Evolutionary conservation across 306 rosid species (phyloP), one percentile per base, ranked within the genome.

Genomic region (Pyrus communis): DNA sequence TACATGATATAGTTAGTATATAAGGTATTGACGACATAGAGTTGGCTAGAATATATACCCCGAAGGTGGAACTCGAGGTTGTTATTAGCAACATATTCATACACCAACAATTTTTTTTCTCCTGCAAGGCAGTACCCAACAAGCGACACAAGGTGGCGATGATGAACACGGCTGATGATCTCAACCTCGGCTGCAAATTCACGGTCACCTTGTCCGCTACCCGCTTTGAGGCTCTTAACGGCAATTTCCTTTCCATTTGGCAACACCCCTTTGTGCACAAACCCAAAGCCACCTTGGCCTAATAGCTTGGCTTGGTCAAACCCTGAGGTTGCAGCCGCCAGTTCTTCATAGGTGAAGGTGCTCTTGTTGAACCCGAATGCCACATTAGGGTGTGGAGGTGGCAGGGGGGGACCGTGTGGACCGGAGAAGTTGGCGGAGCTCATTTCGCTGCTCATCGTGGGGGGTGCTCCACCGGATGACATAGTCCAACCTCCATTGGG

Each of bases 231-330:
- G 78, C 96, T 86, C 75, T 92, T 94, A 43, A 94, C 98, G 0
- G 96, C 96, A 9, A 94, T 85, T 76, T 92, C 98, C 80, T 92
- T 94, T 4, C 98, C 98, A 54, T 94, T 92, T 5, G 98, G 93
- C 21, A 94, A 77, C 63, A 90, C 82, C 54, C 96, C 97, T 79
- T 90, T 94, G 75, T 94, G 93, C 4, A 94, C 98, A 35, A 71
- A 87, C 33, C 97, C 96, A 7, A 89, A 92, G 3, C 98, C 97
- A 23, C 98, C 98, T 73, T 92, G 91, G 14, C 98, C 97, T 17
- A 92, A 11, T 9, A 92, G 60, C 80, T 88, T 86, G 0, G 30
- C 80, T 58, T 77, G 78, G 2, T 93, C 2, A 61, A 92, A 94
- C 2, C 90, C 95, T 8, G 45, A 79, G 0, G 97, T 94, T 1